phyloP scores from a whole-genome alignment of 169 alveolate genomes.

The Cryptosporidium tyzzeri region DNA sequence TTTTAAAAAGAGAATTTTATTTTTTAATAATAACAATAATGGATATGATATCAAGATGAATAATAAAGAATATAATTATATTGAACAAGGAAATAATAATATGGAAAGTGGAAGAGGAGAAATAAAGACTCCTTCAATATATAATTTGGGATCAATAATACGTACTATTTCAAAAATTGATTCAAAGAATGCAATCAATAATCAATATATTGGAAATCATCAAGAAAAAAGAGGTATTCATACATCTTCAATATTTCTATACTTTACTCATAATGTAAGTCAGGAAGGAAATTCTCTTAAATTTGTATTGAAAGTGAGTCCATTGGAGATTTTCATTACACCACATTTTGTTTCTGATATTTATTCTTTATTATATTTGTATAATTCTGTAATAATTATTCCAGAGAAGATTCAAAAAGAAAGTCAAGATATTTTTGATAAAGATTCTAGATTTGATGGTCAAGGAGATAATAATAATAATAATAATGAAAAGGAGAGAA shows the following conservation, averaged over 20 bases:
- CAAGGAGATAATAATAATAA: neutral
- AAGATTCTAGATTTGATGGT: too few relatives aligned
- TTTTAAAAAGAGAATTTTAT: slow-evolving; percentile 5
- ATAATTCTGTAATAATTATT: slow-evolving; percentile 47
- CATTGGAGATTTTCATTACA: slow-evolving; percentile 45
- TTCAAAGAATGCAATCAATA: neutral
- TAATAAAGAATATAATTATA: neutral
- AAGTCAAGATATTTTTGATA: neutral
- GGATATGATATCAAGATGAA: neutral
- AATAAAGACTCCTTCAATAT: slow-evolving; percentile 26
- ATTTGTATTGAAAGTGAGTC: slow-evolving; percentile 46
- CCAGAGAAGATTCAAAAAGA: slow-evolving; percentile 25
- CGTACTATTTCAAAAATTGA: slow-evolving; percentile 18
- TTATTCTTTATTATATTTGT: slow-evolving; percentile 35
- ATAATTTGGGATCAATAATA: slow-evolving; percentile 33
- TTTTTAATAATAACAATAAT: slow-evolving; percentile 10
- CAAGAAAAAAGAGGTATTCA: neutral
- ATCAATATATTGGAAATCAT: neutral
- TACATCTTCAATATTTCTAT: slow-evolving; percentile 31
- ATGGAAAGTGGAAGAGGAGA: slow-evolving; percentile 17
- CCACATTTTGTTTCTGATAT: slow-evolving; percentile 51
- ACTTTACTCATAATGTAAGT: slow-evolving; percentile 49
- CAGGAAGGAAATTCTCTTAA: slow-evolving; percentile 59
- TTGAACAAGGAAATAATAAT: neutral
- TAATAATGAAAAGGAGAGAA: neutral